These are phyloP conservation scores for Chlamydomonas sphaeroides DNA, from an alignment of 139 green algal genomes.

Conservation along the genomic window DNA sequence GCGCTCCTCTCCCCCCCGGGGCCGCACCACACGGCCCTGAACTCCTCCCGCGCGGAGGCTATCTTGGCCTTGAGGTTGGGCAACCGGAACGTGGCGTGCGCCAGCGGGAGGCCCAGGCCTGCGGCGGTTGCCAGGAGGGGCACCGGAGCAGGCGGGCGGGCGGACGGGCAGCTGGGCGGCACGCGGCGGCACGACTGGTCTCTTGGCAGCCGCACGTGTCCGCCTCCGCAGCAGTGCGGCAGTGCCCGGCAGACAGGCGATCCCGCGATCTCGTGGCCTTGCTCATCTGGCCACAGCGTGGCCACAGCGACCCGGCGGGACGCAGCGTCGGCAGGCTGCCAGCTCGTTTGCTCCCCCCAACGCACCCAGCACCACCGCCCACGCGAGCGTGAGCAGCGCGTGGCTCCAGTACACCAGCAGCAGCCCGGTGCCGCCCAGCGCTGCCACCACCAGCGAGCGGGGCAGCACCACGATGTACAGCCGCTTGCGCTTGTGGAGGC, in stretches of 20 bases:
- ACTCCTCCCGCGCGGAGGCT: conserved; percentile 59
- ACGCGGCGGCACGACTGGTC: no score
- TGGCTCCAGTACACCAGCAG: conserved; percentile 8
- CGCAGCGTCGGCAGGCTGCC: no score
- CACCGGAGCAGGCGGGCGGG: no score
- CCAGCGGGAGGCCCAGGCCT: conserved; percentile 43
- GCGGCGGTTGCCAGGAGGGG: no score
- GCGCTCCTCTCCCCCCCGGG: no score
- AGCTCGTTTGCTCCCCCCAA: no score
- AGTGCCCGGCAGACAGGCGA: not conserved
- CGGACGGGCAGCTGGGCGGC: no score
- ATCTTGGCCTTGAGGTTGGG: conserved; percentile 66
- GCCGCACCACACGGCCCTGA: conserved; percentile 61
- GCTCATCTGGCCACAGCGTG: no score
- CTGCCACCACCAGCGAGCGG: conserved; percentile 14
- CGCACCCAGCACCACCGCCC: conserved; percentile 48
- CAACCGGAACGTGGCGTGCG: conserved; percentile 51
- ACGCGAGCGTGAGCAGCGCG: conserved; percentile 15
- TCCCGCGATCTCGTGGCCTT: no score
- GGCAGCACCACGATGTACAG: conserved; percentile 34
- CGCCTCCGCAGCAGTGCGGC: no score
- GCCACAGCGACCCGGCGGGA: no score
- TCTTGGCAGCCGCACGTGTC: no score
- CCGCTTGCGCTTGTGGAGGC: conserved; percentile 17
- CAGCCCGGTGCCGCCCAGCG: not conserved